Conservation (phyloP, 2,329 filamentous ascomycete species). For the Plenodomus tracheiphilus region DNA sequence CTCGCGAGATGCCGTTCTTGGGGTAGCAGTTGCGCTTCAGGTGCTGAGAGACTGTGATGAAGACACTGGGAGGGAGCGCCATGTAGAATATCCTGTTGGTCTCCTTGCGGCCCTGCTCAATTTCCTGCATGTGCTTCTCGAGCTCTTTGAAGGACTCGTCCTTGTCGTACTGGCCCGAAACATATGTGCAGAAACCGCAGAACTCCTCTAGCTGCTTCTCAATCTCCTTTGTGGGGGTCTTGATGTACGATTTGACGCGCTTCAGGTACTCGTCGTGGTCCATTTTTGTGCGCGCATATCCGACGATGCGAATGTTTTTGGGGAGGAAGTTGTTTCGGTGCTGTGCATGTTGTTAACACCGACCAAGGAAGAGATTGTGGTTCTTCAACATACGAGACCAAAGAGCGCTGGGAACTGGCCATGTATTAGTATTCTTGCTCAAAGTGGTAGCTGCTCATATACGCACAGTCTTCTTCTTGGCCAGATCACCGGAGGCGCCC, state of each 20-base stretch:
- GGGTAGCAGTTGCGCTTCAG: conserved; percentile 98
- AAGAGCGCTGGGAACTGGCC: conserved; percentile 91
- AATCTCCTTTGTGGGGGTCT: conserved; percentile 95
- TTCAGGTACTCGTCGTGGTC: conserved; percentile 93
- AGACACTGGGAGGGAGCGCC: conserved; percentile 95
- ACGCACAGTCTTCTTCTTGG: conserved; percentile 98
- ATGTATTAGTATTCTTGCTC: conserved; percentile 24
- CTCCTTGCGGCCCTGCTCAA: conserved; percentile 81
- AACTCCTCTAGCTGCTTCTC: conserved; percentile 95
- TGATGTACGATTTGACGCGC: conserved; percentile 96
- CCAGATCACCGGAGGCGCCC: conserved; percentile 94
- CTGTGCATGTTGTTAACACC: conserved; percentile 53
- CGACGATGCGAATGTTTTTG: conserved; percentile 94
- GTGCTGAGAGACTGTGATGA: conserved; percentile 96
- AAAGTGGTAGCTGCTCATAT: conserved; percentile 5
- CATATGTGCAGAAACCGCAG: conserved; percentile 83
- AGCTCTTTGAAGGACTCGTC: conserved; percentile 91
- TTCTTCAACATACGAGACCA: conserved; percentile 75
- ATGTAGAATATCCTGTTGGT: conserved; percentile 98
- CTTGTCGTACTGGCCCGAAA: conserved; percentile 97
- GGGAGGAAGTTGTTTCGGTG: conserved; percentile 98
- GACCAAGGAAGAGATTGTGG: conserved; percentile 3
- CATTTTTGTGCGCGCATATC: conserved; percentile 99
- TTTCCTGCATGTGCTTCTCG: conserved; percentile 79
- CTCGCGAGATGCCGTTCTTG: conserved; percentile 82